phyloP scores from a whole-genome alignment of 2,329 filamentous ascomycete species.

The Alternaria novae-zelandiae region DNA sequence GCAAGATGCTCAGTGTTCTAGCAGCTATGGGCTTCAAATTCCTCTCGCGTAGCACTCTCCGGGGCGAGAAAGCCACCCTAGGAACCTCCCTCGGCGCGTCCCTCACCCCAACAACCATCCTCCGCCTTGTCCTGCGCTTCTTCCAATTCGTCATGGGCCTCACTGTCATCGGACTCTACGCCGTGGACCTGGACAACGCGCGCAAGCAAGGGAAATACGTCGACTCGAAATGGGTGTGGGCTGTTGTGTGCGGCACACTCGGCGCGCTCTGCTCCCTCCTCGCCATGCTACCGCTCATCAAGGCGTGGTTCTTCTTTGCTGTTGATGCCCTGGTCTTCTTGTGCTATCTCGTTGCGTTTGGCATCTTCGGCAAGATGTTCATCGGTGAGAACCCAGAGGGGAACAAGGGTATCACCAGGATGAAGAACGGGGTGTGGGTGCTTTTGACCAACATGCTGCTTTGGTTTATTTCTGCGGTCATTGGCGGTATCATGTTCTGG shows the following conservation, averaged over 20 bases:
- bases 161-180: constrained; percentile 75
- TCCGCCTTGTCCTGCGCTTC: constrained; percentile 71
- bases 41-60: constrained; percentile 36
- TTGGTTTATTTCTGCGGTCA: constrained; percentile 71
- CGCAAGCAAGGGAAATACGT: constrained; percentile 53
- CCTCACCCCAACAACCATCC: constrained; percentile 22
- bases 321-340: constrained; percentile 76
- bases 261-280: constrained; percentile 51
- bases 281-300: constrained; percentile 67
- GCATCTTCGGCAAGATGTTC: constrained; percentile 82
- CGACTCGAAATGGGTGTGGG: constrained; percentile 62
- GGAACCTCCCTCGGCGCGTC: constrained; percentile 28
- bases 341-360: constrained; percentile 82
- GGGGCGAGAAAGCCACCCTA: constrained; percentile 38
- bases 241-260: constrained; percentile 48
- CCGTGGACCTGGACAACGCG: constrained; percentile 47
- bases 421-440: constrained; percentile 89
- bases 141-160: constrained; percentile 78
- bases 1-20: neutral
- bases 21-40: constrained; percentile 37
- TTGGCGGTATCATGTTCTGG: constrained; percentile 65
- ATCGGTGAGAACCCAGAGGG: constrained; percentile 72
- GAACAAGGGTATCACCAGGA: constrained; percentile 69
- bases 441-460: constrained; percentile 76
- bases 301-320: constrained; percentile 61